Base-by-base conservation (phyloP, 2,329 filamentous ascomycete genomes). In the Colletotrichum sp. region DNA sequence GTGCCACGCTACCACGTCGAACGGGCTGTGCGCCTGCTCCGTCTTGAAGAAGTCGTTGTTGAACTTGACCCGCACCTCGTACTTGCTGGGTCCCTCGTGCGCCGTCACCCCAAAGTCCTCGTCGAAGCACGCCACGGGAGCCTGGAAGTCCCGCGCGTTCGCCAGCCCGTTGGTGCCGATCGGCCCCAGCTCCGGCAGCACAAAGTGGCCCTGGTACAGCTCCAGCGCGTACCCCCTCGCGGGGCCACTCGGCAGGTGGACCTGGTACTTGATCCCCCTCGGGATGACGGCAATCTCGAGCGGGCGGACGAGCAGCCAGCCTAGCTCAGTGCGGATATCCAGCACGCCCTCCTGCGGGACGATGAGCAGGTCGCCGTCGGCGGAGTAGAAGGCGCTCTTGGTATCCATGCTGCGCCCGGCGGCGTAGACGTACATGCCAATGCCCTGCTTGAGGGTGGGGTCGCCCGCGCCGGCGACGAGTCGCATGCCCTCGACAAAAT, bases 371-470 rank as follows among this genome's bases (percentile, higher is more conserved):
- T 96, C 94, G 14, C 94, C 94, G 81, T 96, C 94, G 0, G 95
- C 93, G 5, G 94, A 96, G 87, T 96, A 97, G 83, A 96, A 97
- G 0, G 95, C 95, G 65, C 93, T 88, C 52, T 90, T 90, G n/a
- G 88, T 85, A 64, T 88, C 88, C 96, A 98, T 98, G 81, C 93
- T 92, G 82, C 91, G 93, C 24, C 94, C 94, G 0, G 94, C 94
- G 2, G 94, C 93, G 81, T 95, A 98, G 72, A 97, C 91, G 83
- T 94, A 93, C 75, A 97, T 95, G 26, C 94, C 95, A 56, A 97
- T 80, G 0, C 96, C 96, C 21, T 90, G 88, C 85, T 98, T 98
- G 83, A 94, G 89, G 0, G 93, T 93, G 0, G 95, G 92, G 79
- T 97, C 94, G 18, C 96, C 96, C 0, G 95, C 92, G 5, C 95